phyloP scores from a whole-genome alignment of 306 rosid genomes.

The Echinosophora koreensis region DNA sequence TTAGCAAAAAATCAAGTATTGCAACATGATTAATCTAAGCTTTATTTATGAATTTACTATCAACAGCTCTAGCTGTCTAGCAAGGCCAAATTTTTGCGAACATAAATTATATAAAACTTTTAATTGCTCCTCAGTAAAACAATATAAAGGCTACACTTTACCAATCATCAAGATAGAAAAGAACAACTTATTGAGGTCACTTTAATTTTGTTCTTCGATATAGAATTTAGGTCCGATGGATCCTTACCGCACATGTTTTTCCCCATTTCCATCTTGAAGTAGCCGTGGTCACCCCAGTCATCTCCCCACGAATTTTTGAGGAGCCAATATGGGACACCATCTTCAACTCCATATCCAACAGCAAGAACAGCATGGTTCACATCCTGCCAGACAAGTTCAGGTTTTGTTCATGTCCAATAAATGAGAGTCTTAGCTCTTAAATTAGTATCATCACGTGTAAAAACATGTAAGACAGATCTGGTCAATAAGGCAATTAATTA shows the following conservation, averaged over 20 bases:
- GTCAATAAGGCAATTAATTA: constrained; percentile 6
- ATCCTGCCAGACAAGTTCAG: constrained; percentile 68
- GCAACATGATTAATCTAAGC: constrained; percentile 30
- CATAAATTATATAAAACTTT: neutral
- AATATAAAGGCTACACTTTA: constrained; percentile 15
- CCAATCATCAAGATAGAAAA: constrained; percentile 4
- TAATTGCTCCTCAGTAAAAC: neutral
- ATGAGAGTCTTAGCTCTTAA: neutral
- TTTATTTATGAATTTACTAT: neutral
- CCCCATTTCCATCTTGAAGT: constrained; percentile 95
- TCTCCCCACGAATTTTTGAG: constrained; percentile 93
- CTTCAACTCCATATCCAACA: constrained; percentile 90
- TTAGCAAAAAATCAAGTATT: constrained; percentile 33
- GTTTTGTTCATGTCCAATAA: constrained; percentile 1
- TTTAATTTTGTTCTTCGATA: neutral
- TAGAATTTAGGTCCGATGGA: constrained; percentile 18
- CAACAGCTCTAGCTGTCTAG: neutral
- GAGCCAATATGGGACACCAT: constrained; percentile 84
- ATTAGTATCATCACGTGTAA: constrained; percentile 1
- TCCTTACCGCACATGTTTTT: constrained; percentile 97
- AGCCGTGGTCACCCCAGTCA: constrained; percentile 88
- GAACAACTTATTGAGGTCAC: constrained; percentile 10
- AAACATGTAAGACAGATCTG: constrained; percentile 1
- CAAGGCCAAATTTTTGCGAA: constrained; percentile 4
- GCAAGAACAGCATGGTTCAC: constrained; percentile 99